A percentile compares a stretch with the other conserved stretches of the same genome.
Evolutionary conservation across 441 rosid genomes (phyloP).

Genomic region (Biscutella auriculata): DNA sequence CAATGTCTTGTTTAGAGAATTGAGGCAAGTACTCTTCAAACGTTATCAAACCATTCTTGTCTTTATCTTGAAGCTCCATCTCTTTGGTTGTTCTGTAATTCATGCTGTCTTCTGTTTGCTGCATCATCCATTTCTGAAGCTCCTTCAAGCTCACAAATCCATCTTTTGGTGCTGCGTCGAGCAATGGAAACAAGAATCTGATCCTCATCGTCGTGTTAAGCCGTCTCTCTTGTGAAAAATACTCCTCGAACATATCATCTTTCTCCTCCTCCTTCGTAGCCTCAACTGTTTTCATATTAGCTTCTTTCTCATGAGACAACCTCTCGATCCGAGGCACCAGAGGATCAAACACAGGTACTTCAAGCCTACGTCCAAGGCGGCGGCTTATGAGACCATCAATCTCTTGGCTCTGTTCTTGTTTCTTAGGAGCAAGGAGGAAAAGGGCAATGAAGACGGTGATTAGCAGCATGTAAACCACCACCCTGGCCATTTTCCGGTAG

Average conservation of each 20-base stretch:
- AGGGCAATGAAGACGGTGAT: constrained; percentile 28
- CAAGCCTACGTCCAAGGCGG: constrained; percentile 34
- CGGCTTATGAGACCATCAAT: constrained; percentile 20
- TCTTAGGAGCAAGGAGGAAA: constrained; percentile 19
- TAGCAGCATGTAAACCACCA: constrained; percentile 38
- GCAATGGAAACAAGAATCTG: constrained; percentile 41
- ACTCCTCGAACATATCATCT: constrained; percentile 18
- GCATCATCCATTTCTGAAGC: constrained; percentile 44
- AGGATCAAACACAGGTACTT: constrained; percentile 39
- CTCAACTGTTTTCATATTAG: background rate
- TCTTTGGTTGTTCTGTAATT: constrained; percentile 31
- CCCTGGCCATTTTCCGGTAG: constrained; percentile 45
- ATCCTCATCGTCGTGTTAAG: constrained; percentile 47
- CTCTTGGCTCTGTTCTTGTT: background rate
- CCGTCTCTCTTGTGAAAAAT: constrained; percentile 26
- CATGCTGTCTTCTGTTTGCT: constrained; percentile 39
- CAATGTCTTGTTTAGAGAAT: constrained; percentile 38
- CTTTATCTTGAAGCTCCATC: constrained; percentile 31
- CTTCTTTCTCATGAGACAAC: constrained; percentile 18
- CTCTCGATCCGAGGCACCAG: constrained; percentile 33
- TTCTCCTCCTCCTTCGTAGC: constrained; percentile 4
- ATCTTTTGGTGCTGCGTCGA: constrained; percentile 42
- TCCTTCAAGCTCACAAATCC: constrained; percentile 39
- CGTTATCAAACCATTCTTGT: constrained; percentile 39
- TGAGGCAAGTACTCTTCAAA: constrained; percentile 48